Conservation (phyloP, 768 basidiomycete species). For the Krasilnikovozyma curviuscula region DNA sequence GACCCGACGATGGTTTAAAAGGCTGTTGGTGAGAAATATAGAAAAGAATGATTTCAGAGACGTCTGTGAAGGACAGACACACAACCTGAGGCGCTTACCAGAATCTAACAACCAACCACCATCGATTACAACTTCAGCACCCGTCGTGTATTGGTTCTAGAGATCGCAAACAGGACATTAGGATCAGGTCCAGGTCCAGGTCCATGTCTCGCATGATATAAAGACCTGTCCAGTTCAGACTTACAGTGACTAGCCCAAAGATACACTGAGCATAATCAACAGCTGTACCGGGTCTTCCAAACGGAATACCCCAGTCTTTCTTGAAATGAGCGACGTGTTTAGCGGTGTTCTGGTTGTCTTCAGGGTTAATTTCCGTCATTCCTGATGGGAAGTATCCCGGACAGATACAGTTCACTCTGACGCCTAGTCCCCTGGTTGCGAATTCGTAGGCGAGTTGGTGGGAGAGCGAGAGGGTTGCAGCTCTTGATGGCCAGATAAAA, state of each 20-base stretch:
- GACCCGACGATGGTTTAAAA: no score
- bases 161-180: no score
- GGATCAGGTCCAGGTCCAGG: no score
- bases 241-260: background rate
- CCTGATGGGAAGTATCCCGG: background rate
- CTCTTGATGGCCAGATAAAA: no score
- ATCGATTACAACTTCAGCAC: background rate
- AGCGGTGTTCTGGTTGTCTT: background rate
- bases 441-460: conserved; percentile 28
- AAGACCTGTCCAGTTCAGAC: no score
- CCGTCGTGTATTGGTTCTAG: background rate
- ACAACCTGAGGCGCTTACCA: no score
- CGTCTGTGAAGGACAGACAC: no score
- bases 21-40: no score
- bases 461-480: conserved; percentile 27
- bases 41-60: no score
- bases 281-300: background rate
- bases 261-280: background rate
- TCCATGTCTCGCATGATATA: no score
- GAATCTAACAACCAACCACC: background rate
- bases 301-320: background rate
- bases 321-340: background rate
- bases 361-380: background rate
- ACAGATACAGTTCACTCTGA: conserved; percentile 25
- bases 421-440: conserved; percentile 19